phyloP scores from a whole-genome alignment of 176 grass and related monocot genomes.

The Oryza australiensis region DNA sequence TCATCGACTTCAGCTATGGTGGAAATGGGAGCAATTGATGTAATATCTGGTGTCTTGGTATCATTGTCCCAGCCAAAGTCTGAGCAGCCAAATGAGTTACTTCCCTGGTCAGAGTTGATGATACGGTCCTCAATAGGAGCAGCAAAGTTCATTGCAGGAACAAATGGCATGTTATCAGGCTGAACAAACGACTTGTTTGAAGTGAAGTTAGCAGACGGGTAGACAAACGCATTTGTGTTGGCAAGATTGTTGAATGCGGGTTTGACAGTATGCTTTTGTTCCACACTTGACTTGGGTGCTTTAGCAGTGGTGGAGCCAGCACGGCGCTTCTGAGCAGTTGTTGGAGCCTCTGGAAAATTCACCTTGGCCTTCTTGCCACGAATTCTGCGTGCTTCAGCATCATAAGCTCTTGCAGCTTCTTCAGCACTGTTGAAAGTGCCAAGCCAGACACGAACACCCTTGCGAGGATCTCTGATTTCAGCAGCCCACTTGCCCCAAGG shows the following conservation, averaged over 20 bases:
- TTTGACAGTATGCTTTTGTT: constrained; percentile 41
- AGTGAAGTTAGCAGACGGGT: constrained; percentile 36
- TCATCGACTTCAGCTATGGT: constrained; percentile 41
- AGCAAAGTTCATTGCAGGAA: constrained; percentile 41
- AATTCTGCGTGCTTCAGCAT: constrained; percentile 82
- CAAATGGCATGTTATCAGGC: constrained; percentile 14
- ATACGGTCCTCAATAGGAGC: constrained; percentile 36
- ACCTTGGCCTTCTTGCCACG: constrained; percentile 98
- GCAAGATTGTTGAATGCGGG: constrained; percentile 29
- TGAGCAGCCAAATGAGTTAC: constrained; percentile 55
- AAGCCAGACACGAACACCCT: constrained; percentile 95
- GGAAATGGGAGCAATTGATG: constrained; percentile 43
- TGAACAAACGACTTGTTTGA: constrained; percentile 45
- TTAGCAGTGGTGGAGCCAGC: constrained; percentile 19
- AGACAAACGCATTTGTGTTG: constrained; percentile 36
- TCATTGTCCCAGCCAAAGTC: constrained; percentile 61
- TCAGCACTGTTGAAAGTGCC: constrained; percentile 95
- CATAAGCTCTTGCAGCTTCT: constrained; percentile 97
- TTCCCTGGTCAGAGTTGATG: constrained; percentile 77
- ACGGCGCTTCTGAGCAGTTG: constrained; percentile 39
- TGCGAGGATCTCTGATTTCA: constrained; percentile 96
- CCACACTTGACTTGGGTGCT: constrained; percentile 35
- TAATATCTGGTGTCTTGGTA: constrained; percentile 49
- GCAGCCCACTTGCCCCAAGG: constrained; percentile 99
- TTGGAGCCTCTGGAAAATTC: constrained; percentile 72